These are phyloP conservation scores for Xylariomycetidae sp. DNA, from an alignment of 2,329 filamentous ascomycete species.

Conservation along the genomic window DNA sequence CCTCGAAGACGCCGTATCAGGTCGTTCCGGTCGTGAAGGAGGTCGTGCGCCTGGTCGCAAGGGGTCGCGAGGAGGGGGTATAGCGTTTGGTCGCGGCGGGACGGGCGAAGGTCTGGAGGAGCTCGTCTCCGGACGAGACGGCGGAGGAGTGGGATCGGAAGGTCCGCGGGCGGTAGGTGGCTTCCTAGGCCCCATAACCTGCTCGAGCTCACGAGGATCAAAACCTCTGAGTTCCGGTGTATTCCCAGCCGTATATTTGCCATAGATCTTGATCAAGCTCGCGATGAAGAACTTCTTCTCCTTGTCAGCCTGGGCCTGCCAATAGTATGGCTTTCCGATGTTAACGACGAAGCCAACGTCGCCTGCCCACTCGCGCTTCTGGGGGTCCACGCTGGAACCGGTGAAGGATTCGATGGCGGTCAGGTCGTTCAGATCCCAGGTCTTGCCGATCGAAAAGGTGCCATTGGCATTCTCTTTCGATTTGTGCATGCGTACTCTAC, in stretches of 20 bases:
- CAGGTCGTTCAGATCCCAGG: conserved; percentile 93
- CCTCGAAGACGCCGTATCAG: too few relatives aligned
- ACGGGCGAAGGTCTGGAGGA: conserved; percentile 6
- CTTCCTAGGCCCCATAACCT: conserved; percentile 58
- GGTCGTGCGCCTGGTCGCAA: conserved; percentile 13
- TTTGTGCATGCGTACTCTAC: conserved; percentile 92
- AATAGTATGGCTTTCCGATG: conserved; percentile 92
- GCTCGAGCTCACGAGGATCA: conserved; percentile 69
- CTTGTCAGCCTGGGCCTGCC: conserved; percentile 87
- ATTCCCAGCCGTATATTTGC: conserved; percentile 89
- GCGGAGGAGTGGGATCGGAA: conserved; percentile 17
- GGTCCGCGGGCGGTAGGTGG: conserved; percentile 27
- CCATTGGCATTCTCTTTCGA: conserved; percentile 92
- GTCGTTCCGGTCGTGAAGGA: conserved; percentile 7
- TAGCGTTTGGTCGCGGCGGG: conserved; percentile 15
- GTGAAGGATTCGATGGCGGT: conserved; percentile 77
- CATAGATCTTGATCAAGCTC: conserved; percentile 91
- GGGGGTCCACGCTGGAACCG: conserved; percentile 48
- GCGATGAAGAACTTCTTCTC: conserved; percentile 99
- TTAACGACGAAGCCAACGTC: conserved; percentile 81
- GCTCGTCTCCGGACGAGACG: conserved; percentile 10
- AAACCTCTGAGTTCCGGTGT: conserved; percentile 77
- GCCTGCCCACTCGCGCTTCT: conserved; percentile 70
- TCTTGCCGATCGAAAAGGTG: conserved; percentile 95
- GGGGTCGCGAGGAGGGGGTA: conserved; percentile 11